These are phyloP conservation scores for Brasenia schreberi DNA, from an alignment of 164 flowering plant species.

Conservation along the genomic window DNA sequence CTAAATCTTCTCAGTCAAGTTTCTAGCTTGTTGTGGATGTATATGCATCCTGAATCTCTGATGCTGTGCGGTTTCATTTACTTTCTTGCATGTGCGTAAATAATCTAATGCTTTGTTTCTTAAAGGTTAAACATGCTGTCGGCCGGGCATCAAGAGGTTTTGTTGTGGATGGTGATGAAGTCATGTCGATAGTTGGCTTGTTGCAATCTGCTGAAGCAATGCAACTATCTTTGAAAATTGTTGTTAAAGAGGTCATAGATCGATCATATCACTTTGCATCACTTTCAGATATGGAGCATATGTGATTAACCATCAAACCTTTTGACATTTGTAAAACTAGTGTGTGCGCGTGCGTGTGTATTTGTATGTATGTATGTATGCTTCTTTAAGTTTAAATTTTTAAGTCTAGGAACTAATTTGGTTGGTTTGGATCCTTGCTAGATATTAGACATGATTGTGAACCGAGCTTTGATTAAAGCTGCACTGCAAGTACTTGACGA, in stretches of 20 bases:
- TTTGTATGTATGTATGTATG: too few relatives aligned
- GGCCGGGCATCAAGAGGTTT: constrained; percentile 38
- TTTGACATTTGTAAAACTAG: not conserved
- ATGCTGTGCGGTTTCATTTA: not conserved
- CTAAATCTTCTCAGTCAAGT: not conserved
- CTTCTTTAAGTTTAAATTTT: too few relatives aligned
- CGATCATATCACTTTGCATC: constrained; percentile 71
- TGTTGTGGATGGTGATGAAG: constrained; percentile 52
- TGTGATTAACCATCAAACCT: not conserved
- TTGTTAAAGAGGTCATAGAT: constrained; percentile 58
- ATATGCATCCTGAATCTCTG: not conserved
- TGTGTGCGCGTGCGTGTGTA: not conserved
- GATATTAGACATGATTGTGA: constrained; percentile 42
- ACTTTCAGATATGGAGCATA: constrained; percentile 50
- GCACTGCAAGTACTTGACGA: constrained; percentile 59
- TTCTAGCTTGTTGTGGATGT: not conserved
- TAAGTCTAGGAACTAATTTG: not conserved
- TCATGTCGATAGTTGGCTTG: constrained; percentile 46
- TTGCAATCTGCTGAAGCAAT: constrained; percentile 40
- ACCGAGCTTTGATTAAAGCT: constrained; percentile 33
- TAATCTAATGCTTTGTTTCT: not conserved
- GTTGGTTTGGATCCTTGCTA: constrained; percentile 10
- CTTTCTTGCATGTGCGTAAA: not conserved
- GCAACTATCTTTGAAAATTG: constrained; percentile 50
- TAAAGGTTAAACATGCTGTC: constrained; percentile 69